Evolutionary conservation across 169 alveolate genomes (phyloP), one percentile per base, ranked within the genome.

Genomic region (Neospora caninum): DNA sequence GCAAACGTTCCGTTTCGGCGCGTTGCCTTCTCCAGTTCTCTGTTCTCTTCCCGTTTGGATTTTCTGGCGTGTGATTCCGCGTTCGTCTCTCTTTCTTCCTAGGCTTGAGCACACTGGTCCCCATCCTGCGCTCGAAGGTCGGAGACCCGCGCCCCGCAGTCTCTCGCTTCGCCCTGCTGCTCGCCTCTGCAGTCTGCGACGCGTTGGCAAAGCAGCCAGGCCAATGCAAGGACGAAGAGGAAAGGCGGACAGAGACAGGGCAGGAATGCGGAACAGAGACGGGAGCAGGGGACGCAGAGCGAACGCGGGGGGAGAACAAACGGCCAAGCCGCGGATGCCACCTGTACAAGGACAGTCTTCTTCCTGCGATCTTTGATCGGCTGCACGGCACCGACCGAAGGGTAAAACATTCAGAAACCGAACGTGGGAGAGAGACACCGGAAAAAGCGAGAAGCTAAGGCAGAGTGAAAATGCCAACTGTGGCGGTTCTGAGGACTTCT

Each of bases 141-240:
- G 10, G 31, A 6, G 69, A 82, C 67, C 34, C 53, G 34, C 89
- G 64, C 42, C 89, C 89, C 25, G 13, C 41, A 18, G 89, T 82
- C 41, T 13, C 89, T 18, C 69, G 67, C 18, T 18, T 25, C 20
- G 89, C 89, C 36, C 89, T 82, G 25, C 25, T 82, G 10, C 69
- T 82, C 34, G 89, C 64, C 27, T 41, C 69, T 31, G 67, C 89
- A 9, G 25, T 82, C 16, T 38, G 89, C 89, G 89, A 82, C 89
- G 89, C 67, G 1, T 36, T 82, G 36, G 25, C 89, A 10, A 64
- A 7, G 25, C n/a, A 16, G 73, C 73, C 73, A 10, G 34, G 4
- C 31, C 25, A 9, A 6, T 4, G 34, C 16, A 29, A 64, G 73
- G 73, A 29, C 7, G 73, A 6, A 9, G 25, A 16, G 73, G 58